Percentiles rank a stretch among this genome's conserved stretches.
These are phyloP conservation scores for Euphrasia arctica DNA, from an alignment of 305 asterid genomes.

Conservation along the genomic window DNA sequence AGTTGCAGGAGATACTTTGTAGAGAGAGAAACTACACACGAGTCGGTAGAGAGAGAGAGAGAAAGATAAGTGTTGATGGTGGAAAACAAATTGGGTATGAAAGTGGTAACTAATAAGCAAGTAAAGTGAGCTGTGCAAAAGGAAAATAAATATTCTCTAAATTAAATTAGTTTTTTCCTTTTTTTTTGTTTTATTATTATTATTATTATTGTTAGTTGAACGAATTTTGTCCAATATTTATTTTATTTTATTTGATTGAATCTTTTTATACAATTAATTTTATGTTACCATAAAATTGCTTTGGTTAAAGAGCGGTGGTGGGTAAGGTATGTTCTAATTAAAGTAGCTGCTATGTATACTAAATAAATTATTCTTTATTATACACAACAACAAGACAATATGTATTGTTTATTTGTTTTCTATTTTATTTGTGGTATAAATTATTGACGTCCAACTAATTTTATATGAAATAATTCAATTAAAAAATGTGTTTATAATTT, in stretches of 20 bases:
- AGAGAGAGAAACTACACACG: conserved; percentile 11
- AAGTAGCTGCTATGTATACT: too few relatives aligned
- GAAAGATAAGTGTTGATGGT: neutral
- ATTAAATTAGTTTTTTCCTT: neutral
- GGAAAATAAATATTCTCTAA: neutral
- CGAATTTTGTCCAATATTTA: neutral
- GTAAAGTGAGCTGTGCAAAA: conserved; percentile 16
- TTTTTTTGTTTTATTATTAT: neutral
- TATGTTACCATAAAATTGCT: neutral
- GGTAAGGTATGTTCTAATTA: too few relatives aligned
- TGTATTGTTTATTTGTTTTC: neutral
- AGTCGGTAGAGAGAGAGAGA: conserved; percentile 11
- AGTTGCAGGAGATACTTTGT: neutral
- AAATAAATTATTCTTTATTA: too few relatives aligned
- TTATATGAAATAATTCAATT: neutral
- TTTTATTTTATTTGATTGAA: too few relatives aligned
- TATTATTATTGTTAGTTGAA: neutral
- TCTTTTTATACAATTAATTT: too few relatives aligned
- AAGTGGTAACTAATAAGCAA: conserved; percentile 11
- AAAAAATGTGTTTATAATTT: too few relatives aligned
- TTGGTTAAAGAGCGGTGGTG: neutral
- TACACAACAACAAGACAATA: neutral
- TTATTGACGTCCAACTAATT: neutral
- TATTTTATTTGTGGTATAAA: neutral
- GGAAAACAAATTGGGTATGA: neutral